These are phyloP conservation scores for Metarhizium robertsii DNA, from an alignment of 2,329 filamentous ascomycete species.

Conservation along the genomic window DNA sequence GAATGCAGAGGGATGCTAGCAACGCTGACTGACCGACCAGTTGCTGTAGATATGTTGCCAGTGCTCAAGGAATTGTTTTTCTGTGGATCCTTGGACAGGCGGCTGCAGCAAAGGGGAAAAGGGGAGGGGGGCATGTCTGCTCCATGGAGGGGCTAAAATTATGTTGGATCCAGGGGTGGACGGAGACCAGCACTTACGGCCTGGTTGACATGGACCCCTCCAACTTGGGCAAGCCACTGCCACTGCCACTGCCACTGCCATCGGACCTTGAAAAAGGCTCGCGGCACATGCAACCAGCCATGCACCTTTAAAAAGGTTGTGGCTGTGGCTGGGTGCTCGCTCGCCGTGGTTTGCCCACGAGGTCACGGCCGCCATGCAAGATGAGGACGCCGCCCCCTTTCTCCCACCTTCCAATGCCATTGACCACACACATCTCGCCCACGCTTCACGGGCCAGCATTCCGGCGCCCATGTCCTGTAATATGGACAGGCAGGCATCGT, in stretches of 20 bases:
- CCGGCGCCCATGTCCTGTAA: too few species aligned
- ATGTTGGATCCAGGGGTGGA: conserved; percentile 22
- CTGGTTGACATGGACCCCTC: too few species aligned
- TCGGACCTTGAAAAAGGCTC: neutral
- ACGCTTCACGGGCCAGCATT: too few species aligned
- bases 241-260: neutral
- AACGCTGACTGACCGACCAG: conserved; percentile 11
- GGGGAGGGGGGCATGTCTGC: conserved; percentile 21
- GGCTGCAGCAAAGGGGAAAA: conserved; percentile 10
- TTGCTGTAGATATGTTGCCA: conserved; percentile 18
- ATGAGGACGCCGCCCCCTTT: too few species aligned
- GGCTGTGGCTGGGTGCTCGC: neutral
- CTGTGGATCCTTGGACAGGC: conserved; percentile 1
- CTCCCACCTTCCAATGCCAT: too few species aligned
- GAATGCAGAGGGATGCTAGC: conserved; percentile 13
- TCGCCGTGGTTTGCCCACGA: too few species aligned
- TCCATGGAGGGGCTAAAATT: conserved; percentile 31
- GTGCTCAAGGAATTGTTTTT: conserved; percentile 5
- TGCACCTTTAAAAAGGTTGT: too few species aligned
- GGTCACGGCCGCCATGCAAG: too few species aligned
- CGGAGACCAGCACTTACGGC: neutral
- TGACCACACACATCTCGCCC: too few species aligned
- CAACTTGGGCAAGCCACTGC: neutral
- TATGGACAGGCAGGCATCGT: too few species aligned
- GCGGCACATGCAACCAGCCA: neutral